Base-by-base conservation (phyloP, 306 rosid species). In the Casuarina cunninghamiana region DNA sequence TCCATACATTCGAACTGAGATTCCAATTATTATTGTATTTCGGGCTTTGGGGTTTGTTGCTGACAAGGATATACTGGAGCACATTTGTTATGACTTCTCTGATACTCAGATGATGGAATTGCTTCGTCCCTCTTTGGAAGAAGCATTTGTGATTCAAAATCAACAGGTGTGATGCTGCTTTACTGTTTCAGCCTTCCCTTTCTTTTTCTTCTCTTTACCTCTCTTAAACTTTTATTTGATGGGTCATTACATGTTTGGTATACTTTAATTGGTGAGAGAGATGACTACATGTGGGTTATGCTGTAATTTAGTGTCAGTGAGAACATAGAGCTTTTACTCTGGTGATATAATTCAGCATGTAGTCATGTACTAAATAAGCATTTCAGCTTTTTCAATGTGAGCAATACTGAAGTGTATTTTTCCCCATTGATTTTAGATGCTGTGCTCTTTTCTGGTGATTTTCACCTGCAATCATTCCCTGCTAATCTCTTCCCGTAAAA, bases 111-210 rank as follows among this genome's bases (percentile, higher is more conserved):
- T 95, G 99, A 93, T 95, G 99, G 97, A 93, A 84, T 78, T 95
- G 87, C 94, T 95, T 73, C 93, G 97, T 38, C 97, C 97, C 54
- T 95, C 99, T 16, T 80, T 95, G 76, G 99, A 95, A 89, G 99
- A 95, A 88, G 99, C 99, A 45, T 95, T 95, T 88, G 99, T 93
- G 26, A 95, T 95, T 86, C 99, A 93, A 79, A 95, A 95, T 82
- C 99, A 95, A 69, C 99, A 91, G 96, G 98, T 95, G 8, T 81
- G 69, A 11, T 55, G 42, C 81, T 66, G 10, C 46, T 75, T 26
- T 26, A 26, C 32, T 26, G 32, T 26, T 53, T 71, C 71, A 48
- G 49, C 48, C 63, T 19, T 46, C 69, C 17, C 43, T 60, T 70
- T 8, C 32, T 26, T 26, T 26, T 26, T 26, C 32, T 26, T 26